A percentile compares a stretch with the other conserved stretches of the same genome.
Conservation (phyloP, 2,329 filamentous ascomycete genomes). For the Diaporthe citrichinensis region DNA sequence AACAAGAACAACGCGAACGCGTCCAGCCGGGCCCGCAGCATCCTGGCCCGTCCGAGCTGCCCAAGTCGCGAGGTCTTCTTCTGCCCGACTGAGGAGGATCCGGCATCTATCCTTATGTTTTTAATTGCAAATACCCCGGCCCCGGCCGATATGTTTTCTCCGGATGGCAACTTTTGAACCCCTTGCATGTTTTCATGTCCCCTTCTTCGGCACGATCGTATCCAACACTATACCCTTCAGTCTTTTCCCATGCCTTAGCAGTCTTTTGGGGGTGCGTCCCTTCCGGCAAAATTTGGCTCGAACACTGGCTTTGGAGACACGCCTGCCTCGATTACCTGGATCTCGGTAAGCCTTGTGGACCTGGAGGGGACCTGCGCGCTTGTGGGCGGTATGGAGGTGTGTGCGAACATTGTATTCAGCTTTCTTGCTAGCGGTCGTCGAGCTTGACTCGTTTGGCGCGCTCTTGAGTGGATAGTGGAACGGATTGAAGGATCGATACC, state of each 20-base stretch:
- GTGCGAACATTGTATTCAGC: slow-evolving; percentile 17
- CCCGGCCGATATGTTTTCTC: slow-evolving; percentile 15
- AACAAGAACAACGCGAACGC: slow-evolving; percentile 21
- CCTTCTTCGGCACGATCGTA: slow-evolving; percentile 9
- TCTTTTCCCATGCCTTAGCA: slow-evolving; percentile 28
- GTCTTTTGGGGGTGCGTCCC: slow-evolving; percentile 21
- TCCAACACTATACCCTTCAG: slow-evolving; percentile 27
- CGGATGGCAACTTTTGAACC: slow-evolving; percentile 9
- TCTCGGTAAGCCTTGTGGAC: neutral
- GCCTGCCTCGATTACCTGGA: neutral
- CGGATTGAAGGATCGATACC: slow-evolving; percentile 33
- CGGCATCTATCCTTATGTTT: slow-evolving; percentile 31
- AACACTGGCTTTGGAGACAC: slow-evolving; percentile 22
- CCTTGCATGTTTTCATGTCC: neutral
- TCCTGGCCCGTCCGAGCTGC: slow-evolving; percentile 18
- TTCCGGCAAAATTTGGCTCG: neutral
- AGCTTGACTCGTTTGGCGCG: slow-evolving; percentile 6
- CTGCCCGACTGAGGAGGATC: slow-evolving; percentile 32
- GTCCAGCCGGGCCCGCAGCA: neutral
- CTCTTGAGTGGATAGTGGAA: slow-evolving; percentile 25
- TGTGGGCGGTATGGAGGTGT: neutral
- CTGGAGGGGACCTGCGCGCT: neutral
- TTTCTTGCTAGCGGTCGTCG: slow-evolving; percentile 15
- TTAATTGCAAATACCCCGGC: slow-evolving; percentile 37
- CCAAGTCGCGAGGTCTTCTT: slow-evolving; percentile 22